Evolutionary conservation across 1,284 basidiomycete species (phyloP).

Genomic region (Cryptococcus sp.): DNA sequence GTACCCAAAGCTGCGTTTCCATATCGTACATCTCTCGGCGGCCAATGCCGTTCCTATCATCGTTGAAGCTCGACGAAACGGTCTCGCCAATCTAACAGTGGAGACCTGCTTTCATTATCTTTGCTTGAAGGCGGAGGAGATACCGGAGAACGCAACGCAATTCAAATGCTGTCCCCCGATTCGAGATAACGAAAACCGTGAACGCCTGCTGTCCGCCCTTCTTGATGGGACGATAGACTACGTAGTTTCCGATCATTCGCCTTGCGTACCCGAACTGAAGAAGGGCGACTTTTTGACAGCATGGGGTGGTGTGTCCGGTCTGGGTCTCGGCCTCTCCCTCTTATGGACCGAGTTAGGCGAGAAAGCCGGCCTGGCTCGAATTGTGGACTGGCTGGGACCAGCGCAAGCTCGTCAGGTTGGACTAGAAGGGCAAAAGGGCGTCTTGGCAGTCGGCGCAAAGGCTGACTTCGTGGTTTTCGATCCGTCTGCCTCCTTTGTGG

Average conservation of each 20-base stretch:
- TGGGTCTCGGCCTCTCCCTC: constrained; percentile 82
- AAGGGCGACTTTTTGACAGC: constrained; percentile 78
- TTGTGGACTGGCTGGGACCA: constrained; percentile 72
- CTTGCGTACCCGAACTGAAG: constrained; percentile 80
- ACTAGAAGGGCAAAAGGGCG: constrained; percentile 68
- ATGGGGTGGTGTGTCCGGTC: constrained; percentile 88
- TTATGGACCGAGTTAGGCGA: constrained; percentile 72
- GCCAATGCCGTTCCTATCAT: constrained; percentile 75
- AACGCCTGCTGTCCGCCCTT: constrained; percentile 75
- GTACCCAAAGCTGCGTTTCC: constrained; percentile 73
- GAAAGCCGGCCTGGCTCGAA: constrained; percentile 60
- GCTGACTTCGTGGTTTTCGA: constrained; percentile 87
- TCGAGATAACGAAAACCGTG: constrained; percentile 69
- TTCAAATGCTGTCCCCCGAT: constrained; percentile 94
- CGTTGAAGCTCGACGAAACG: constrained; percentile 63
- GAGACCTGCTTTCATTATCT: constrained; percentile 97
- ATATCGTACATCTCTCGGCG: constrained; percentile 91
- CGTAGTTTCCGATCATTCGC: constrained; percentile 91
- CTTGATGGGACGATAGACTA: constrained; percentile 79
- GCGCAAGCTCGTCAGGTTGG: constrained; percentile 77
- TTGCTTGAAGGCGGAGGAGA: constrained; percentile 54
- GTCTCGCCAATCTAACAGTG: constrained; percentile 66
- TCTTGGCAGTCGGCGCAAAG: constrained; percentile 69
- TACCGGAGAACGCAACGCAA: constrained; percentile 60
- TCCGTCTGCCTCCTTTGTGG: constrained; percentile 62